phyloP scores from a whole-genome alignment of 2,329 filamentous ascomycete species.

The Cryphonectria parasitica region DNA sequence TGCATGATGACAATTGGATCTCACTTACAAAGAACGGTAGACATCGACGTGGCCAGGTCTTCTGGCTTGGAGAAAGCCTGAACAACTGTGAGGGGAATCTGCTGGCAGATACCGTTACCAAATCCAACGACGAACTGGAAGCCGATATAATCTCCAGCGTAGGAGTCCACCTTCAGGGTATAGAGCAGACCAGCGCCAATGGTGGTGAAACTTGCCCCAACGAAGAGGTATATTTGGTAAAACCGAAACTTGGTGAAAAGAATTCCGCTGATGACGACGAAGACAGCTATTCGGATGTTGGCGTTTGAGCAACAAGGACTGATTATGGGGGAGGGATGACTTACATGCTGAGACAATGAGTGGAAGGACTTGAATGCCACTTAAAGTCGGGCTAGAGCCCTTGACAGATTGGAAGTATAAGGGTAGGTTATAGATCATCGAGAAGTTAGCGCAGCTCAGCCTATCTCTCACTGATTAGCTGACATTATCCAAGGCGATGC shows the following conservation, averaged over 20 bases:
- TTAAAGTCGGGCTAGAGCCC: neutral
- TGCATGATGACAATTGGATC: neutral
- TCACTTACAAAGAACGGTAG: slow-evolving; percentile 7
- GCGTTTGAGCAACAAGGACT: neutral
- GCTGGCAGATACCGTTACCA: too few species aligned
- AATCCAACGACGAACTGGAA: too few species aligned
- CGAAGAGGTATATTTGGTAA: neutral
- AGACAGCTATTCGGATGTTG: neutral
- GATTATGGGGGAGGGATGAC: neutral
- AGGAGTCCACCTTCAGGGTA: too few species aligned
- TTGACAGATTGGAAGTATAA: slow-evolving; percentile 10
- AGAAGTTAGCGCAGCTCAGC: neutral
- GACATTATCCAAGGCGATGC: neutral
- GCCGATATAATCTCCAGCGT: too few species aligned
- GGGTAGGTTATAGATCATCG: slow-evolving; percentile 13
- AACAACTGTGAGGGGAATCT: too few species aligned
- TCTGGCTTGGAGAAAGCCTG: too few species aligned
- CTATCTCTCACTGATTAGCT: neutral
- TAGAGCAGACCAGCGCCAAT: too few species aligned
- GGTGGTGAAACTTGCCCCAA: neutral
- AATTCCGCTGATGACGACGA: neutral
- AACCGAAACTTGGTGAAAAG: neutral
- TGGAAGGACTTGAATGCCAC: neutral
- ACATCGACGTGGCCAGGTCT: neutral
- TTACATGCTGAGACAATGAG: slow-evolving; percentile 6